Conservation (phyloP, 805 yeast genomes). For the Saturnispora diversa region DNA sequence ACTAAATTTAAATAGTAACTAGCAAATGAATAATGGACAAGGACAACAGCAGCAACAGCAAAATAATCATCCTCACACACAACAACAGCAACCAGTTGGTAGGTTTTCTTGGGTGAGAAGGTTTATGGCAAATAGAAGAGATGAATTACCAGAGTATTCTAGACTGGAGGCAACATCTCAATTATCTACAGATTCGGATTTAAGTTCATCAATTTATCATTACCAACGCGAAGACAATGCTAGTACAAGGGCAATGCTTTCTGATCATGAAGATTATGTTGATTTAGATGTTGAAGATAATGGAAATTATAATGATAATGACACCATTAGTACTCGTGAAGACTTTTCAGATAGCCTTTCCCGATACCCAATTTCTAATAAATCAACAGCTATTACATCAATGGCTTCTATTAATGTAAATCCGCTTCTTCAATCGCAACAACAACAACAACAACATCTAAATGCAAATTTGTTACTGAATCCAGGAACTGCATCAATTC, state of each 20-base stretch:
- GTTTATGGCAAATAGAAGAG: not conserved
- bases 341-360: slow-evolving; percentile 6
- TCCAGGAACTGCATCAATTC: slow-evolving; percentile 3
- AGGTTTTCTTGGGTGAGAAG: slow-evolving; percentile 8
- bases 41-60: not conserved
- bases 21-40: no score
- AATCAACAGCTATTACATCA: slow-evolving; percentile 12
- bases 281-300: not conserved
- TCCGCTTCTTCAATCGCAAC: not conserved
- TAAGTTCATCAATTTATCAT: no score
- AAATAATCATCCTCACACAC: slow-evolving; percentile 10
- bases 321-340: not conserved
- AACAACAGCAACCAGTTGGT: not conserved
- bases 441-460: slow-evolving; percentile 1
- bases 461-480: not conserved
- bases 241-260: slow-evolving; percentile 39
- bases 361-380: slow-evolving; percentile 6
- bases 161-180: no score
- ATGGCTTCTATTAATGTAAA: slow-evolving; percentile 5
- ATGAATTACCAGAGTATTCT: not conserved
- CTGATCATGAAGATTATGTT: slow-evolving; percentile 16
- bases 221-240: slow-evolving; percentile 24
- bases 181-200: no score
- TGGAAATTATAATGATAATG: not conserved
- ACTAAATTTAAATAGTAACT: no score